Evolutionary conservation across 352 stramenopile species (phyloP).

Genomic region (Phytophthora citricola): DNA sequence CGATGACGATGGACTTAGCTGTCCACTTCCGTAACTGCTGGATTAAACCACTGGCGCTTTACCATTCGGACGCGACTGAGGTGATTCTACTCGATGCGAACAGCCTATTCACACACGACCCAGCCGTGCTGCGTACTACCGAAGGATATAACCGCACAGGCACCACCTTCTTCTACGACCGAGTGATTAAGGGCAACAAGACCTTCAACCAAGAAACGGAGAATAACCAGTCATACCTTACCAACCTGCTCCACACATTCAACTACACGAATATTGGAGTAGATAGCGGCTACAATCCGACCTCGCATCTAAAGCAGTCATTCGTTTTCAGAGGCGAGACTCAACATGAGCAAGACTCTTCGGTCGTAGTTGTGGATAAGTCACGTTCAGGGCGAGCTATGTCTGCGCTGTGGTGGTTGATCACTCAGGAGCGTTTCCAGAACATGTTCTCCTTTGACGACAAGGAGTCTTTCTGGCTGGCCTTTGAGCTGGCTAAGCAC

Average conservation of each 20-base stretch:
- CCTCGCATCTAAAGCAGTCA: slow-evolving; percentile 44
- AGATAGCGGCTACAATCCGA: slow-evolving; percentile 31
- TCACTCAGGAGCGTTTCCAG: slow-evolving; percentile 41
- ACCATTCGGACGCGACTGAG: slow-evolving; percentile 52
- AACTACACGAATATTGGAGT: slow-evolving; percentile 55
- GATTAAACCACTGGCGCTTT: slow-evolving; percentile 65
- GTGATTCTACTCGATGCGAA: slow-evolving; percentile 64
- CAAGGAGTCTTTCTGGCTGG: slow-evolving; percentile 60
- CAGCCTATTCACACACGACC: slow-evolving; percentile 53
- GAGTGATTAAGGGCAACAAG: slow-evolving; percentile 37
- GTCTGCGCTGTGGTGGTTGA: slow-evolving; percentile 45
- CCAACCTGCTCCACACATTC: slow-evolving; percentile 44
- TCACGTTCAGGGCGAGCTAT: slow-evolving; percentile 33
- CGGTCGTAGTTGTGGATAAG: slow-evolving; percentile 59
- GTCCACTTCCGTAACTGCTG: slow-evolving; percentile 54
- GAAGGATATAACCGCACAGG: slow-evolving; percentile 50
- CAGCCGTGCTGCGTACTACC: slow-evolving; percentile 40
- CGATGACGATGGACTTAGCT: slow-evolving; percentile 12
- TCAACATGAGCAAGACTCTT: slow-evolving; percentile 62
- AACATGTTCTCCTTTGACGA: slow-evolving; percentile 51
- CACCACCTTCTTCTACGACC: slow-evolving; percentile 80
- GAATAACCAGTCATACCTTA: slow-evolving; percentile 44
- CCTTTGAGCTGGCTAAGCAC: slow-evolving; percentile 56
- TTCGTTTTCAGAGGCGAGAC: slow-evolving; percentile 47
- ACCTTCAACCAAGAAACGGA: slow-evolving; percentile 44